Evolutionary conservation across 805 yeast species (phyloP).

Genomic region (Yamadazyma sp.): DNA sequence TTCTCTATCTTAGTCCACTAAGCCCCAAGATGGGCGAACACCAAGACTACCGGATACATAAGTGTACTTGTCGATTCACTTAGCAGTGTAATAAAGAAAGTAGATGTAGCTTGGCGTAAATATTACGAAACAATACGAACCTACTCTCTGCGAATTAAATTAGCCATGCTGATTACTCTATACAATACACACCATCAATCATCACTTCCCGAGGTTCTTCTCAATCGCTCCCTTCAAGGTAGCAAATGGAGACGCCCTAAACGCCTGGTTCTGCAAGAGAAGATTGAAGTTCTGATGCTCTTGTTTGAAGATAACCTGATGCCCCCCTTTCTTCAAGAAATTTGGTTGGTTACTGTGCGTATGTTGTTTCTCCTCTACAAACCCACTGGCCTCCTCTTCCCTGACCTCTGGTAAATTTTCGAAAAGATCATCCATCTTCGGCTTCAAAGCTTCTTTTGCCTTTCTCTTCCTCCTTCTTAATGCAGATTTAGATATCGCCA

Average conservation of each 20-base stretch:
- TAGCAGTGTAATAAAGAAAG: too few species aligned
- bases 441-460: constrained; percentile 60
- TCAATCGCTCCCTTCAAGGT: constrained; percentile 58
- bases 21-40: too few species aligned
- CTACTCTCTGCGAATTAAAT: too few species aligned
- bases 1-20: too few species aligned
- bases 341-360: constrained; percentile 48
- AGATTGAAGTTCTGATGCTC: constrained; percentile 61
- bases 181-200: constrained; percentile 3
- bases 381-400: constrained; percentile 12
- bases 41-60: too few species aligned
- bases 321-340: constrained; percentile 40
- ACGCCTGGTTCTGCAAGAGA: constrained; percentile 54
- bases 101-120: too few species aligned
- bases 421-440: constrained; percentile 64
- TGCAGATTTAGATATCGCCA: constrained; percentile 65
- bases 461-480: constrained; percentile 61
- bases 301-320: constrained; percentile 50
- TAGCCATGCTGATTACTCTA: not conserved
- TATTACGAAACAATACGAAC: too few species aligned
- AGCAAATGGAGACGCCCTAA: constrained; percentile 61
- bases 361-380: constrained; percentile 21
- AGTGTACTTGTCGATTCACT: too few species aligned
- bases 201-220: constrained; percentile 5
- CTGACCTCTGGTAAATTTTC: constrained; percentile 45